A percentile compares a stretch with the other conserved stretches of the same genome.
phyloP scores from a whole-genome alignment of 1,139 yeast species.

The Wickerhamomyces sp. region DNA sequence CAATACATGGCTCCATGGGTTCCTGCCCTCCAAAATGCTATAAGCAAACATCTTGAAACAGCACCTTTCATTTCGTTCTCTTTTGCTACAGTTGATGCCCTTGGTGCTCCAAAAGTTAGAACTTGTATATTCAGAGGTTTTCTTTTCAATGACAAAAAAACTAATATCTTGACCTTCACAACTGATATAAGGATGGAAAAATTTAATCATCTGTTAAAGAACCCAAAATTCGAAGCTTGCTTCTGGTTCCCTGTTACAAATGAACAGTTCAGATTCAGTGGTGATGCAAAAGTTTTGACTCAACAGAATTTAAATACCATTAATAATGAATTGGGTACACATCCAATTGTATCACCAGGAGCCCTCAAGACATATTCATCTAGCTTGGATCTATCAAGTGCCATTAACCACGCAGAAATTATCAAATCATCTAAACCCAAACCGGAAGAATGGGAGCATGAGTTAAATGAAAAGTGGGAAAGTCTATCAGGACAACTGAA shows the following conservation, averaged over 20 bases:
- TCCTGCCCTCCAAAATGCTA: conserved; percentile 50
- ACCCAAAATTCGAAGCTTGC: conserved; percentile 67
- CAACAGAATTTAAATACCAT: conserved; percentile 27
- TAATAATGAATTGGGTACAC: conserved; percentile 14
- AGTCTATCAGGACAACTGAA: conserved; percentile 51
- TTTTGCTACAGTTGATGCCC: conserved; percentile 58
- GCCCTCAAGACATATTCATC: conserved; percentile 18
- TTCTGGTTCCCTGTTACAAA: conserved; percentile 59
- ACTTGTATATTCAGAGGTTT: conserved; percentile 75
- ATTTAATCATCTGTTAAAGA: conserved; percentile 44
- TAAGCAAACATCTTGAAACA: conserved; percentile 40
- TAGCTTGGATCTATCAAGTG: conserved; percentile 13
- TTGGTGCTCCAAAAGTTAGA: conserved; percentile 51
- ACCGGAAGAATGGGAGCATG: conserved; percentile 59
- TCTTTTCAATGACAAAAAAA: conserved; percentile 62
- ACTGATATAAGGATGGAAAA: conserved; percentile 72
- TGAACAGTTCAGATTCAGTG: conserved; percentile 71
- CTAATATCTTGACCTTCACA: conserved; percentile 64
- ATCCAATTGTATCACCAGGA: conserved; percentile 30
- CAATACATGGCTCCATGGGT: conserved; percentile 73
- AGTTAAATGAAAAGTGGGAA: conserved; percentile 62
- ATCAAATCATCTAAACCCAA: conserved; percentile 35
- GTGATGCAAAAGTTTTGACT: conserved; percentile 49
- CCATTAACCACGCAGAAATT: neutral
- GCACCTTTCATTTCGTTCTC: conserved; percentile 55